Conservation (phyloP, 352 stramenopile genomes). For the Globisporangium middletonii region DNA sequence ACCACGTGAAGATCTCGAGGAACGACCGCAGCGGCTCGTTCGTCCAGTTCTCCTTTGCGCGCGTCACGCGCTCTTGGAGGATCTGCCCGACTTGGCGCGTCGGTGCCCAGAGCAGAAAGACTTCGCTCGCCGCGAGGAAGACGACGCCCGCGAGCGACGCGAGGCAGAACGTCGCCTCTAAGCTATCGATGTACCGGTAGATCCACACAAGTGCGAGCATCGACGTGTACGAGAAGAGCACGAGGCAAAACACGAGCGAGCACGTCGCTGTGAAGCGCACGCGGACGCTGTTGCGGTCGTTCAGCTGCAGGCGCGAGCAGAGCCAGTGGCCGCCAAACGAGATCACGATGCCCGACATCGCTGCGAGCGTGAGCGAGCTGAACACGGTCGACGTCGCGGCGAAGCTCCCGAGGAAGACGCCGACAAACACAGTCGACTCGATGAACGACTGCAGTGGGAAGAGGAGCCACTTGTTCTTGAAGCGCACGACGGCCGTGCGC, state of each 20-base stretch:
- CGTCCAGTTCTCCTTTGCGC: conserved; percentile 75
- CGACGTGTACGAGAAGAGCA: conserved; percentile 64
- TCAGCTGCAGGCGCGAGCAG: conserved; percentile 49
- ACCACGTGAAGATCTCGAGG: conserved; percentile 79
- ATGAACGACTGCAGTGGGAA: conserved; percentile 79
- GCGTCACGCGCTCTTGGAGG: conserved; percentile 69
- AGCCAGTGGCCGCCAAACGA: conserved; percentile 69
- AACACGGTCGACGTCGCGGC: conserved; percentile 63
- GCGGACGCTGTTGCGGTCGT: conserved; percentile 43
- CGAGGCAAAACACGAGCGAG: conserved; percentile 66
- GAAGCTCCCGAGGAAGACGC: conserved; percentile 74
- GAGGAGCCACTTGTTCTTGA: conserved; percentile 69
- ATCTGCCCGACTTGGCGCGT: conserved; percentile 65
- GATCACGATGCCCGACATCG: conserved; percentile 68
- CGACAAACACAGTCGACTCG: conserved; percentile 59
- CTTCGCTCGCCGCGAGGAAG: conserved; percentile 72
- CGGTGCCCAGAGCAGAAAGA: conserved; percentile 80
- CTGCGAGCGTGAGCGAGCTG: conserved; percentile 66
- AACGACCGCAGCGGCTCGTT: conserved; percentile 74
- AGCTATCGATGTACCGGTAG: conserved; percentile 81
- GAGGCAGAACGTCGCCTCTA: conserved; percentile 80
- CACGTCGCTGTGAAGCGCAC: conserved; percentile 66
- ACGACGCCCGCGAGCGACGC: conserved; percentile 72
- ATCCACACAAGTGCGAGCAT: conserved; percentile 72
- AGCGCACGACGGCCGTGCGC: conserved; percentile 40